Evolutionary conservation across 805 yeast species (phyloP).

Genomic region (Isabelozyma gotoi): DNA sequence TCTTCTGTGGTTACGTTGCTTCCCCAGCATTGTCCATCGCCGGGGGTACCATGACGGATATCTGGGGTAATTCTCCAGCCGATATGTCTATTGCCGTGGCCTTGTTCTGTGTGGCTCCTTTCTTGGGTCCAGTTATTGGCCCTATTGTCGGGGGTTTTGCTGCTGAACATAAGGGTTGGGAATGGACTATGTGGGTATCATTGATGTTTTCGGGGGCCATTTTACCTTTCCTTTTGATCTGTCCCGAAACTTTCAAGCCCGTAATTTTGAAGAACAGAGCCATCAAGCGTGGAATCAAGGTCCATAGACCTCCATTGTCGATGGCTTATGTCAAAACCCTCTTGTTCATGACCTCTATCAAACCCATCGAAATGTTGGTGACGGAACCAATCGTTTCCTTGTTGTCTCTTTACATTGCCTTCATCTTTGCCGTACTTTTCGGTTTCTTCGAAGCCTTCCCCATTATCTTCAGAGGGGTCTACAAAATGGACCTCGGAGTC

Average conservation of each 20-base stretch:
- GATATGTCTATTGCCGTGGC: conserved; percentile 74
- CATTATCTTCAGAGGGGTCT: conserved; percentile 66
- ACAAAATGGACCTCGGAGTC: conserved; percentile 56
- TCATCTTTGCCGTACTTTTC: conserved; percentile 73
- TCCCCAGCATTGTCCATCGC: conserved; percentile 84
- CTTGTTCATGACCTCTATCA: conserved; percentile 50
- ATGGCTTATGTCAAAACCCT: conserved; percentile 45
- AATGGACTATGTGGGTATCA: conserved; percentile 67
- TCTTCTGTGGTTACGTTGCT: conserved; percentile 72
- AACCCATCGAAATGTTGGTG: conserved; percentile 67
- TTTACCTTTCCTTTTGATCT: conserved; percentile 46
- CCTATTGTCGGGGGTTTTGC: conserved; percentile 76
- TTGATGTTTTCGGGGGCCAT: conserved; percentile 65
- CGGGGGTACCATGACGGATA: conserved; percentile 79
- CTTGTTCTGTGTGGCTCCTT: conserved; percentile 75
- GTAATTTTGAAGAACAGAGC: conserved; percentile 62
- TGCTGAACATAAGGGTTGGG: conserved; percentile 63
- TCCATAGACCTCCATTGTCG: conserved; percentile 34
- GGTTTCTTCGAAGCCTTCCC: conserved; percentile 83
- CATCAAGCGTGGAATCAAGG: conserved; percentile 52
- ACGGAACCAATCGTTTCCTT: conserved; percentile 74
- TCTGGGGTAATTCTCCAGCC: conserved; percentile 57
- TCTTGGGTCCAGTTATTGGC: conserved; percentile 77
- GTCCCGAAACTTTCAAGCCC: conserved; percentile 80
- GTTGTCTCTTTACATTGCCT: conserved; percentile 68